Base-by-base conservation (phyloP, 306 rosid species). In the Echinosophora koreensis region DNA sequence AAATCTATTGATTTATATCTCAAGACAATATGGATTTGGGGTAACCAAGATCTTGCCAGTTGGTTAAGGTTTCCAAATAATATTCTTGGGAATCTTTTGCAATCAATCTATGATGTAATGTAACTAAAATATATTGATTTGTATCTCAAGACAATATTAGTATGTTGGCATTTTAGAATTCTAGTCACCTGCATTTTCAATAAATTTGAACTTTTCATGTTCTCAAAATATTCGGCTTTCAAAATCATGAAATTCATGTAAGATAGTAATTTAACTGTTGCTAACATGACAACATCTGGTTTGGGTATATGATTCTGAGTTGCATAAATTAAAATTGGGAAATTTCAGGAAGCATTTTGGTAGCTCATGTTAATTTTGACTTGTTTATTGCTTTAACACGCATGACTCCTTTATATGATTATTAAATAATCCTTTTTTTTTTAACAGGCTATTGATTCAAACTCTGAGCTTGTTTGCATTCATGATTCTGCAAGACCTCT, bases 401-500 rank as follows among this genome's bases (percentile, higher is more conserved):
- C 39, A 42, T 15, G 66, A 5, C 5, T 70, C 50, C 63, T 71
- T 47, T 17, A 9, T 38, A 58, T 46, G 76, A 13, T 41, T 77
- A 17, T 18, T 73, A 57, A 50, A 55, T 84, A 50, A 81, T 75
- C 37, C 17, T 34, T 4, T 27, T 13, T 80, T 50, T 28, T 18
- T 78, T 72, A 76, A 27, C 93, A 95, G 99, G 97, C 90, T 39
- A 84, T 89, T 81, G 93, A 90, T 86, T 79, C 83, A 14, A 82
- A 62, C 85, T 90, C 97, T 8, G 91, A 92, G 80, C 95, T 95
- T 84, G 97, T 95, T 70, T 92, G 97, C 80, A 69, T 95, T 81
- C 99, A 95, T 80, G 99, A 92, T 87, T 95, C 99, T 77, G 97
- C 99, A 61, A 90, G 97, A 75, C 99, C 99, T 78, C 84, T 92